Conservation (phyloP, 805 yeast species). For the Cyberlindnera suaveolens region DNA sequence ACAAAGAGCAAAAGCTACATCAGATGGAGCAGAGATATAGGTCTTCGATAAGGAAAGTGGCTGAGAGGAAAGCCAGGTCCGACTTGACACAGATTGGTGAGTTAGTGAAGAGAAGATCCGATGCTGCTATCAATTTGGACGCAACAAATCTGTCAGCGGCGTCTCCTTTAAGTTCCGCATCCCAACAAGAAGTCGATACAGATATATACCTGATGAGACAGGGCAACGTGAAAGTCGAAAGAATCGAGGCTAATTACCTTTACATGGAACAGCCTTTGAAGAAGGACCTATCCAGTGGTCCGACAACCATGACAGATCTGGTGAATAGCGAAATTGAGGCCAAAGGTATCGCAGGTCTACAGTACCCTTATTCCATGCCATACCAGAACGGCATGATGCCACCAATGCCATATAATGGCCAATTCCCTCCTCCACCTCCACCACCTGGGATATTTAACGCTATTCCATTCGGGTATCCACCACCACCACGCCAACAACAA, state of each 20-base stretch:
- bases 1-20: conserved; percentile 5
- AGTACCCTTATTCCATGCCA: too few relatives aligned
- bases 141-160: background rate
- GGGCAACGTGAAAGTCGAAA: conserved; percentile 9
- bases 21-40: conserved; percentile 12
- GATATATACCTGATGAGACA: conserved; percentile 13
- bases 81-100: conserved; percentile 10
- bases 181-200: conserved; percentile 12
- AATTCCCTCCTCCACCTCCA: too few relatives aligned
- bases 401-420: too few relatives aligned
- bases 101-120: conserved; percentile 2
- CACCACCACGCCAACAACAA: too few relatives aligned
- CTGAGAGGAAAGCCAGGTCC: conserved; percentile 13
- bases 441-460: too few relatives aligned
- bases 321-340: conserved; percentile 21
- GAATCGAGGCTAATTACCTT: conserved; percentile 17
- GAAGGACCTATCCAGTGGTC: conserved; percentile 3
- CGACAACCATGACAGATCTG: conserved; percentile 24
- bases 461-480: too few relatives aligned
- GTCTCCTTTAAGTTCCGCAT: conserved; percentile 7
- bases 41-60: conserved; percentile 14
- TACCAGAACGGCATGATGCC: too few relatives aligned
- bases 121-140: background rate
- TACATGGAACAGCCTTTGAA: conserved; percentile 17
- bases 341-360: conserved; percentile 1